Percentiles rank a stretch among this genome's conserved stretches.
These are phyloP conservation scores for Priceomyces medius DNA, from an alignment of 805 yeast genomes.

Conservation along the genomic window DNA sequence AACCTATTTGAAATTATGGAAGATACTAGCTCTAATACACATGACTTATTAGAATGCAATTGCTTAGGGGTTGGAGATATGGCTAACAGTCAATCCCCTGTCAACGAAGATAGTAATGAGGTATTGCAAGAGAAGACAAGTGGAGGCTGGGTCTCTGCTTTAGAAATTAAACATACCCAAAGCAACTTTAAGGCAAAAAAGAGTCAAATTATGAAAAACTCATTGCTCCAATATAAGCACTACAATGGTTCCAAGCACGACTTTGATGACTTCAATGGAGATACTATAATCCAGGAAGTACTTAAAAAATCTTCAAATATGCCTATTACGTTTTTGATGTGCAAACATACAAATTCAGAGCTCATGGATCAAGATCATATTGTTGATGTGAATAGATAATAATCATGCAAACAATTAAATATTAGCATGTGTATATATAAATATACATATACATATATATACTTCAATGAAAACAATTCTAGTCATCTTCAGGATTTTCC, in stretches of 20 bases:
- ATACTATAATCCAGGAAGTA: slow-evolving; percentile 30
- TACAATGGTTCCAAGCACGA: slow-evolving; percentile 45
- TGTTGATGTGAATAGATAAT: not conserved
- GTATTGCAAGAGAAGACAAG: slow-evolving; percentile 6
- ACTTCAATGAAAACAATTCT: not conserved
- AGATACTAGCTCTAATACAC: slow-evolving; percentile 64
- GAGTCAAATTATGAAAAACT: slow-evolving; percentile 49
- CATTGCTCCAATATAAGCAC: slow-evolving; percentile 64
- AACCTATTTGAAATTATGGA: slow-evolving; percentile 66
- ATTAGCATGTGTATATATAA: not conserved
- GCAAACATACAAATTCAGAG: slow-evolving; percentile 25
- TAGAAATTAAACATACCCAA: slow-evolving; percentile 38
- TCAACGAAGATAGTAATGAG: slow-evolving; percentile 15
- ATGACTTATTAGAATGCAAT: slow-evolving; percentile 66
- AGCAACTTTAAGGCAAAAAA: slow-evolving; percentile 28
- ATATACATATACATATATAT: not conserved
- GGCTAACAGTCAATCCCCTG: slow-evolving; percentile 15
- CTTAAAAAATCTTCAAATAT: slow-evolving; percentile 13
- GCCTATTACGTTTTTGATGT: slow-evolving; percentile 41
- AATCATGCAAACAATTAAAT: not conserved
- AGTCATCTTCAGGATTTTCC: slow-evolving; percentile 1
- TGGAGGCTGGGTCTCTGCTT: slow-evolving; percentile 59
- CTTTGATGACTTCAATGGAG: slow-evolving; percentile 18
- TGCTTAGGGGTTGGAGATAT: slow-evolving; percentile 55
- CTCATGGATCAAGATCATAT: not conserved